Percentiles rank a stretch among this genome's conserved stretches.
phyloP scores from a whole-genome alignment of 2,329 filamentous ascomycete genomes.

The Beauveria sp. region DNA sequence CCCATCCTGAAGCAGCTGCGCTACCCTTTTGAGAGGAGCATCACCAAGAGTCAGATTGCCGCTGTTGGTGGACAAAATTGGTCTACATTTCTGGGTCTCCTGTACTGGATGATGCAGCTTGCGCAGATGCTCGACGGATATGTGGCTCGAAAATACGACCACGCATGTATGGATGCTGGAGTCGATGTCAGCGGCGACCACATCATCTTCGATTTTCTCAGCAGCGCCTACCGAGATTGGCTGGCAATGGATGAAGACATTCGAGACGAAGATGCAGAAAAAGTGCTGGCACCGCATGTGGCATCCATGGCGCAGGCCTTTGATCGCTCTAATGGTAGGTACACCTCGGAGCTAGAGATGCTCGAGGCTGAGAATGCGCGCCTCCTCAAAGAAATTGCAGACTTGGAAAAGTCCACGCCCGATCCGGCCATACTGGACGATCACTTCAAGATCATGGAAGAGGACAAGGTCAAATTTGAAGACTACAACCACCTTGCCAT shows the following conservation, averaged over 20 bases:
- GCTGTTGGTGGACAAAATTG: slow-evolving; percentile 96
- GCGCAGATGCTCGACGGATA: slow-evolving; percentile 90
- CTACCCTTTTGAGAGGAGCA: slow-evolving; percentile 91
- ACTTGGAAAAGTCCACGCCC: slow-evolving; percentile 78
- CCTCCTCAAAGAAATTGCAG: slow-evolving; percentile 78
- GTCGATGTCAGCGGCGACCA: slow-evolving; percentile 83
- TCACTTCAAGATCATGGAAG: slow-evolving; percentile 86
- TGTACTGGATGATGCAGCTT: slow-evolving; percentile 99
- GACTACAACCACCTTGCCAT: slow-evolving; percentile 83
- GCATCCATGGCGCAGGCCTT: slow-evolving; percentile 84
- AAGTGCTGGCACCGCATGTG: slow-evolving; percentile 73
- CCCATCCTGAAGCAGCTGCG: slow-evolving; percentile 86
- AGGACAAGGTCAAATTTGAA: slow-evolving; percentile 91
- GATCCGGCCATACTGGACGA: slow-evolving; percentile 79
- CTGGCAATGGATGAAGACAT: slow-evolving; percentile 85
- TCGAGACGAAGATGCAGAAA: slow-evolving; percentile 73
- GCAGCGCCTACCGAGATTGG: slow-evolving; percentile 88
- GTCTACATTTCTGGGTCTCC: slow-evolving; percentile 84
- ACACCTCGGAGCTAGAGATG: slow-evolving; percentile 73
- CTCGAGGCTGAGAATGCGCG: slow-evolving; percentile 80
- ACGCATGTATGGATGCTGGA: slow-evolving; percentile 80
- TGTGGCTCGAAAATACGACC: slow-evolving; percentile 69
- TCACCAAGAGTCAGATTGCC: slow-evolving; percentile 91
- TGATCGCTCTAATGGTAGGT: slow-evolving; percentile 74
- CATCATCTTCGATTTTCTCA: slow-evolving; percentile 90